phyloP scores from a whole-genome alignment of 2,329 filamentous ascomycete genomes.

The Clarireedia homoeocarpa region DNA sequence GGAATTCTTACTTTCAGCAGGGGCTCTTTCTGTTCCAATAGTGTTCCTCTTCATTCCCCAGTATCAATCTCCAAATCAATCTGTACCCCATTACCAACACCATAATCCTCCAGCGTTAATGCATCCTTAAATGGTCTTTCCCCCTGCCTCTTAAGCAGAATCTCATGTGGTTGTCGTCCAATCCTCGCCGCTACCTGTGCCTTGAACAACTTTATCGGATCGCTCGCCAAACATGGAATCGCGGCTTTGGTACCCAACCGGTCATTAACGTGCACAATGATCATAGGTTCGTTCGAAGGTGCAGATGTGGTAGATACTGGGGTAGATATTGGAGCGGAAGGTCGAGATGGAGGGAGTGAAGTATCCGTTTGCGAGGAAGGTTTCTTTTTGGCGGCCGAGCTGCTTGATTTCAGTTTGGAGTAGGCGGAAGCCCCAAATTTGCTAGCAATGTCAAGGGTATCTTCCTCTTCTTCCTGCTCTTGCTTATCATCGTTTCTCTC shows the following conservation, averaged over 20 bases:
- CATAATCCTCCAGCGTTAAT: constrained; percentile 82
- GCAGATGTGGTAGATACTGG: constrained; percentile 14
- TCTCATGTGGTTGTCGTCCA: constrained; percentile 82
- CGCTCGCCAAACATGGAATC: constrained; percentile 80
- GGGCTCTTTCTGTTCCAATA: not conserved
- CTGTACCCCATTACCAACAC: constrained; percentile 78
- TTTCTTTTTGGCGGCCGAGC: not conserved
- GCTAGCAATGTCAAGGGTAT: constrained; percentile 5
- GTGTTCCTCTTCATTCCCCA: constrained; percentile 22
- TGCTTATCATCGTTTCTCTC: constrained; percentile 2
- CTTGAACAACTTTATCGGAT: constrained; percentile 82
- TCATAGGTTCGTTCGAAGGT: constrained; percentile 64
- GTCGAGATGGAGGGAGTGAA: constrained; percentile 17
- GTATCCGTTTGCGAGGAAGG: not conserved
- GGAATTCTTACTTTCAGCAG: no score
- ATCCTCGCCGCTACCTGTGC: constrained; percentile 85
- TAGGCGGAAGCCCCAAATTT: constrained; percentile 8
- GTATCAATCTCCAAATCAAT: constrained; percentile 32
- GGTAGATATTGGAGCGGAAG: constrained; percentile 15
- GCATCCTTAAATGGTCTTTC: constrained; percentile 91
- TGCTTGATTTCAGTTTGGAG: constrained; percentile 3
- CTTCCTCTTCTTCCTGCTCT: constrained; percentile 7
- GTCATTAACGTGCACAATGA: constrained; percentile 90
- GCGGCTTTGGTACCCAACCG: constrained; percentile 92
- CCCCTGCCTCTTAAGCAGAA: constrained; percentile 84